Evolutionary conservation across 495 filamentous ascomycete genomes (phyloP), one percentile per base, ranked within the genome.

Genomic region (Penicillium turbatum): DNA sequence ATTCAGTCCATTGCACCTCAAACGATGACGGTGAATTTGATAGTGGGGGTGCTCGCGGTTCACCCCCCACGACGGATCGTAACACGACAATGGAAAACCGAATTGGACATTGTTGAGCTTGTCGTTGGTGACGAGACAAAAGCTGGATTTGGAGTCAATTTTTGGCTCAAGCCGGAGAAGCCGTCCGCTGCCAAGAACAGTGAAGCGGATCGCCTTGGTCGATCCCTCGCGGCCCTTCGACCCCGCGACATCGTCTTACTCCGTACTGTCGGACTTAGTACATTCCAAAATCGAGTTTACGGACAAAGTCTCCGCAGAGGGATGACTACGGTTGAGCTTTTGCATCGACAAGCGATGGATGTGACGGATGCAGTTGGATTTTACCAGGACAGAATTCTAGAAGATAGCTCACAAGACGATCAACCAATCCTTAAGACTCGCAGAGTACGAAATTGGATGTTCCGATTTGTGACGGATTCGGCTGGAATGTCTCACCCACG

Each of bases 41-140:
- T 97, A 13, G 86, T 86, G 13, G 88, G 86, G 9, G 73, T 97
- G 54, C 85, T 96, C 49, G 81, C 85, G 31, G 76, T 91, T 43
- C 76, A 85, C 5, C 74, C 82, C 27, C 78, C 85, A 2, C 84
- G 87, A n/a, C 78, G 75, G 19, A 72, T 86, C 36, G 71, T 70
- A 24, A 79, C 79, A 0, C 72, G 72, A 44, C 72, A 72, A 57
- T 74, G 73, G 67, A 73, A 70, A 52, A 66, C 57, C 21, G 69
- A 70, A 39, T 77, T 85, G 40, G 77, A 86, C 31, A 76, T 95
- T 0, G 71, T 90, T 31, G 90, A 95, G 61, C 65, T 95, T 5
- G 76, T 90, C 1, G 88, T 96, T 1, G 91, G 87, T 11, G 92
- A 97, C 62, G 90, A 96, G 50, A 93, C 90, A 2, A 82, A 78